phyloP scores from a whole-genome alignment of 2,329 filamentous ascomycete genomes.

The Arthrobotrys entomopaga region DNA sequence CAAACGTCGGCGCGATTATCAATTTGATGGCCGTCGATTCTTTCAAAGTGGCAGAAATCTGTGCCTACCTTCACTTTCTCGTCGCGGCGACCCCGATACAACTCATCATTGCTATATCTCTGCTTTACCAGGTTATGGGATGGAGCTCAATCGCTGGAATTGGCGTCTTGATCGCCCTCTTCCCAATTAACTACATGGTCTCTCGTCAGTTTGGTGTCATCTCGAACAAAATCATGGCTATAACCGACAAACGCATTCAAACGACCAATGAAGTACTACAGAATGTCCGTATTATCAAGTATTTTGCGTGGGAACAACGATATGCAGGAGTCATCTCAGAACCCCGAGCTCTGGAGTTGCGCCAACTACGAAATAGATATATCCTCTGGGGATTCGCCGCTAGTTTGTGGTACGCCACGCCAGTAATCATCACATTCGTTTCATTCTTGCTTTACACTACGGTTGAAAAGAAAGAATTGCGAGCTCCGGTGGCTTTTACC shows the following conservation, averaged over 20 bases:
- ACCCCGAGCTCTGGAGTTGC: conserved; percentile 82
- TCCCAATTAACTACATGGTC: conserved; percentile 90
- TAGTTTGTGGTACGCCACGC: conserved; percentile 95
- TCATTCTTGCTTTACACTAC: conserved; percentile 94
- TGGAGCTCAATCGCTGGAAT: conserved; percentile 94
- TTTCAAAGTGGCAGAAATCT: conserved; percentile 96
- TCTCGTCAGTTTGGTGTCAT: conserved; percentile 84
- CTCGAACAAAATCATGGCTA: conserved; percentile 89
- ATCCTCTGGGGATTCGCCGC: conserved; percentile 91
- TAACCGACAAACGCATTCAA: conserved; percentile 94
- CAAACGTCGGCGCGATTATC: conserved; percentile 96
- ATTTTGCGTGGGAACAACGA: conserved; percentile 96
- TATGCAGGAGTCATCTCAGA: conserved; percentile 89
- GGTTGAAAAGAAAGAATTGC: conserved; percentile 85
- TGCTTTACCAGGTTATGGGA: conserved; percentile 91
- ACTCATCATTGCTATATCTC: conserved; percentile 78
- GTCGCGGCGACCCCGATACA: conserved; percentile 91
- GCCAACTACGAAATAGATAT: conserved; percentile 81
- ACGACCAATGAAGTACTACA: conserved; percentile 96
- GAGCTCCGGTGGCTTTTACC: conserved; percentile 94
- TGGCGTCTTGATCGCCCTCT: conserved; percentile 83
- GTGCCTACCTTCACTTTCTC: conserved; percentile 95
- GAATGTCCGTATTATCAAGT: conserved; percentile 99
- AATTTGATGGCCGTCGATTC: conserved; percentile 98
- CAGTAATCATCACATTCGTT: conserved; percentile 93